A percentile compares a stretch with the other conserved stretches of the same genome.
Evolutionary conservation across 2,329 filamentous ascomycete genomes (phyloP).

Genomic region (Fusarium illudens): DNA sequence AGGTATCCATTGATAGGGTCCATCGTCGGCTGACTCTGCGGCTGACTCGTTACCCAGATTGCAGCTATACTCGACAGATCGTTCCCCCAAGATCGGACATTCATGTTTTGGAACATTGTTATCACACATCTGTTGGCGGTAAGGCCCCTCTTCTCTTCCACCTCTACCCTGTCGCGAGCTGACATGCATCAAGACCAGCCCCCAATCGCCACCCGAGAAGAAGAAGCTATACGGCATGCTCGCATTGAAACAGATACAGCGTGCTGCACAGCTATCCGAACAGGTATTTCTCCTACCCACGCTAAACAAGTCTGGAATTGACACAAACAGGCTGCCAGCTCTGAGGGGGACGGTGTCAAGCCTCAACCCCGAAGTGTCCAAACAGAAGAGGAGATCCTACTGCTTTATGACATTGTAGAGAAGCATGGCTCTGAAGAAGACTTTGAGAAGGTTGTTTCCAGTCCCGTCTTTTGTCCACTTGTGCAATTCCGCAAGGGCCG

Average conservation of each 20-base stretch:
- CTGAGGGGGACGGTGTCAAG: slow-evolving; percentile 32
- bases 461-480: slow-evolving; percentile 53
- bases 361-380: slow-evolving; percentile 47
- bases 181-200: slow-evolving; percentile 50
- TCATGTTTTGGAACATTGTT: slow-evolving; percentile 64
- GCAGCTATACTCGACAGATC: slow-evolving; percentile 62
- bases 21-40: too few relatives aligned
- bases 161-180: not conserved
- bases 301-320: not conserved
- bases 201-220: slow-evolving; percentile 58
- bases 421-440: slow-evolving; percentile 54
- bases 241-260: slow-evolving; percentile 60
- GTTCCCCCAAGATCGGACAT: slow-evolving; percentile 57
- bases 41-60: slow-evolving; percentile 53
- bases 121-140: slow-evolving; percentile 64
- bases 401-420: slow-evolving; percentile 59
- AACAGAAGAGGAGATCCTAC: slow-evolving; percentile 60
- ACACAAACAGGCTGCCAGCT: slow-evolving; percentile 29
- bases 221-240: slow-evolving; percentile 61
- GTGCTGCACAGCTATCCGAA: slow-evolving; percentile 57
- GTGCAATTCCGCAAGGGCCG: slow-evolving; percentile 56
- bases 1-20: slow-evolving; percentile 52
- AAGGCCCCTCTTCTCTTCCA: slow-evolving; percentile 30
- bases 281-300: slow-evolving; percentile 48
- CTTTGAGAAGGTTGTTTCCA: slow-evolving; percentile 50